A percentile compares a stretch with the other conserved stretches of the same genome.
These are phyloP conservation scores for Kodamaea arcana DNA, from an alignment of 1,139 yeast genomes.

Conservation along the genomic window DNA sequence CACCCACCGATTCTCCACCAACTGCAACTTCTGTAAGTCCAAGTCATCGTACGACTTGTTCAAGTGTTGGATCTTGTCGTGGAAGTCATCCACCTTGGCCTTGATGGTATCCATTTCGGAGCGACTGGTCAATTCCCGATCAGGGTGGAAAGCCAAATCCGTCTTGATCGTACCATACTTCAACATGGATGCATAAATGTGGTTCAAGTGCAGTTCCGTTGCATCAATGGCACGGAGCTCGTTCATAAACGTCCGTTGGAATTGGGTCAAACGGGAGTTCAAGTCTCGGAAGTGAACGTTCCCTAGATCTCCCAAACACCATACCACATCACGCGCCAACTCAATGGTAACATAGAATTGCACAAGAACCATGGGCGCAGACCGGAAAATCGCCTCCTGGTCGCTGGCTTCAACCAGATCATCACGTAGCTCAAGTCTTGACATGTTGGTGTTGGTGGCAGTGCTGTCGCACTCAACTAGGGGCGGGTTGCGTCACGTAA, in stretches of 20 bases:
- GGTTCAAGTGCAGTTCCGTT: slow-evolving; percentile 27
- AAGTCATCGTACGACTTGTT: slow-evolving; percentile 18
- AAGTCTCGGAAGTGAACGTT: slow-evolving; percentile 86
- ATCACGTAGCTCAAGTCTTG: too few relatives aligned
- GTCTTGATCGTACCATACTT: slow-evolving; percentile 14
- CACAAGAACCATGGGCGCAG: slow-evolving; percentile 92
- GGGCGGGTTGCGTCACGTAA: too few relatives aligned
- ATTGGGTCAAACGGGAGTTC: slow-evolving; percentile 71
- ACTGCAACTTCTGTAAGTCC: slow-evolving; percentile 12
- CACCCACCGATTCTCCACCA: slow-evolving; percentile 20
- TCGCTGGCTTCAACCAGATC: too few relatives aligned
- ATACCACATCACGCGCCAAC: slow-evolving; percentile 81
- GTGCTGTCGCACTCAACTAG: too few relatives aligned
- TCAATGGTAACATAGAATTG: slow-evolving; percentile 92
- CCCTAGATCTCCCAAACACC: slow-evolving; percentile 76
- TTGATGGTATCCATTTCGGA: slow-evolving; percentile 19
- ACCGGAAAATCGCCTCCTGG: slow-evolving; percentile 39
- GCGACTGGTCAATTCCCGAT: slow-evolving; percentile 10
- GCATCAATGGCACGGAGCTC: slow-evolving; percentile 61
- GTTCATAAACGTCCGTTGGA: slow-evolving; percentile 81
- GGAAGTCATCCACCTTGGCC: slow-evolving; percentile 12
- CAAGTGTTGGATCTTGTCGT: slow-evolving; percentile 19
- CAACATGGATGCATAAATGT: slow-evolving; percentile 17
- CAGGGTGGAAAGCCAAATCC: slow-evolving; percentile 13
- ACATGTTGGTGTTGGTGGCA: too few relatives aligned